Base-by-base conservation (phyloP, 441 rosid species). In the Populus trichocarpa region DNA sequence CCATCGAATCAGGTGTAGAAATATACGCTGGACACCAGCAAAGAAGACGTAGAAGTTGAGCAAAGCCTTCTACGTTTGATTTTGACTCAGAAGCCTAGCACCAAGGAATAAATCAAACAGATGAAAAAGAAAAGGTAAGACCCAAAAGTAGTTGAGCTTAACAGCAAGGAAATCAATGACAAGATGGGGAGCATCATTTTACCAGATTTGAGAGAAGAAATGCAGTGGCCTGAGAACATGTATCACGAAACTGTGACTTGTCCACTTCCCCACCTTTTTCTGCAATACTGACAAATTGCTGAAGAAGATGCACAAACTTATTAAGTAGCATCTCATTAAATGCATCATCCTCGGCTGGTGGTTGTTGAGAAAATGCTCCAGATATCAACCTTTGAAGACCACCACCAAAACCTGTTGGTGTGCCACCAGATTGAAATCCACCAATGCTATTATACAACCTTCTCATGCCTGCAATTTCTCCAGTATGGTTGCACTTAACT, bases 11-110 rank as follows among this genome's bases (percentile, higher is more conserved):
- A 53, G 92, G 91, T 40, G 95, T 90, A 69, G 96, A 93, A 83
- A 97, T 90, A 87, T 92, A 97, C 61, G 99, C 98, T 72, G 99
- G 99, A 90, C 97, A 97, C 99, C 99, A 97, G 87, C 99, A 97
- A 73, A 97, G 97, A 81, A 97, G 98, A 74, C 98, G 97, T 74
- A 96, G 83, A 84, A 96, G 94, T 75, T 93, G 98, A 57, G 97
- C 87, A 83, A 91, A 94, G 77, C 98, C 98, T 75, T 94, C 98
- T 64, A 92, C 81, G 78, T 89, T 92, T 83, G 96, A 85, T 82
- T 87, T 94, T 77, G 94, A 86, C 79, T 85, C 91, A 80, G 90
- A 88, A 82, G 86, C 90, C 98, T 96, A 81, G 66, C 50, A 78
- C 80, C 76, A 63, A 83, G 50, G 28, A 70, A 50, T 13, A 50